Percentiles rank a stretch among this genome's conserved stretches.
Conservation (phyloP, 345 rosid genomes). For the Rubroshorea leprosula region DNA sequence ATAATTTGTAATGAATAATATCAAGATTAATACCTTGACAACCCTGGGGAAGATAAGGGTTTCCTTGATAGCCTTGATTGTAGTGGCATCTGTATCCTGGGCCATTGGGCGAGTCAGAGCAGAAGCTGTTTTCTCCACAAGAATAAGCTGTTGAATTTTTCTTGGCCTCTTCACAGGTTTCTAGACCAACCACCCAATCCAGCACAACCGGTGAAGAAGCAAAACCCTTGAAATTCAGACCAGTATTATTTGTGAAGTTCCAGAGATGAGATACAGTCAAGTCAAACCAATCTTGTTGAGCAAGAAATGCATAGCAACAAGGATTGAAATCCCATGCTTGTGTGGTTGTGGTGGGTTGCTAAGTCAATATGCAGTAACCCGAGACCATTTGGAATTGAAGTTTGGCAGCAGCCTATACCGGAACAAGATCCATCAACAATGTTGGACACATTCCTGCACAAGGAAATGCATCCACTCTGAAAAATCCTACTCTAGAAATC, state of each 20-base stretch:
- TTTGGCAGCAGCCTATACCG: constrained; percentile 22
- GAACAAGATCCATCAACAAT: background rate
- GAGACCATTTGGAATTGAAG: background rate
- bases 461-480: no score
- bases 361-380: background rate
- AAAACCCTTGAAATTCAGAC: no score
- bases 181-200: constrained; percentile 27
- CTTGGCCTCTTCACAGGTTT: constrained; percentile 18
- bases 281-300: constrained; percentile 15
- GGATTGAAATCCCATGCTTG: constrained; percentile 3
- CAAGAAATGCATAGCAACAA: constrained; percentile 17
- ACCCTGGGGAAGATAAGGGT: constrained; percentile 14
- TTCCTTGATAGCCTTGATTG: constrained; percentile 8
- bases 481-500: no score
- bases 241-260: constrained; percentile 1
- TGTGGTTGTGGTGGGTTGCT: background rate
- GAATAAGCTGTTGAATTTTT: background rate
- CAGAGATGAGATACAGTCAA: constrained; percentile 10
- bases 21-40: constrained; percentile 19
- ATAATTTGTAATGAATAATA: background rate
- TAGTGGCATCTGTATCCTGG: constrained; percentile 14
- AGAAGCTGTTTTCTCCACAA: constrained; percentile 13
- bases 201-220: constrained; percentile 23
- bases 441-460: no score
- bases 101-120: background rate